Evolutionary conservation across 2,329 filamentous ascomycete genomes (phyloP).

Genomic region (Paraconiothyrium brasiliense): DNA sequence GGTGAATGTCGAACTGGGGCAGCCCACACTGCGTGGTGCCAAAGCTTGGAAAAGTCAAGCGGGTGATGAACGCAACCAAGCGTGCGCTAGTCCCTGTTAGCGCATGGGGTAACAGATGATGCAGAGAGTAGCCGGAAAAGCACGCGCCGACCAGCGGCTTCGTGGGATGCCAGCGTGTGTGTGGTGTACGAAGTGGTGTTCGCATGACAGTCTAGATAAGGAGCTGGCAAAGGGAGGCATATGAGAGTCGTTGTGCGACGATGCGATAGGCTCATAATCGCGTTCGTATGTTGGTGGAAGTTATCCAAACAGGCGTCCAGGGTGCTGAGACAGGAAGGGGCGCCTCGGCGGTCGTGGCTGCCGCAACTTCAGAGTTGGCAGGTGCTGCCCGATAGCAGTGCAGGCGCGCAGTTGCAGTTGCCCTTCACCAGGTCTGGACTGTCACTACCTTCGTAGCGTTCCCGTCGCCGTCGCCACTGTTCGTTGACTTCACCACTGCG

Average conservation of each 20-base stretch:
- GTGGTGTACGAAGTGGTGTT: neutral
- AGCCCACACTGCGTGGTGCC: conserved; percentile 5
- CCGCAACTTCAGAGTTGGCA: conserved; percentile 11
- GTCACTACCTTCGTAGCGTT: neutral
- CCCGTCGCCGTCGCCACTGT: neutral
- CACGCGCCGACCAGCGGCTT: neutral
- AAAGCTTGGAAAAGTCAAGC: conserved; percentile 20
- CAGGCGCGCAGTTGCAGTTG: conserved; percentile 6
- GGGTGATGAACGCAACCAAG: conserved; percentile 12
- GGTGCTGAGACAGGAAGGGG: conserved; percentile 12
- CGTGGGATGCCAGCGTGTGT: neutral
- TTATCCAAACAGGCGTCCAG: conserved; percentile 8
- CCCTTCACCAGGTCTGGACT: neutral
- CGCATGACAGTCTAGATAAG: neutral
- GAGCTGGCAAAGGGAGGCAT: conserved; percentile 1
- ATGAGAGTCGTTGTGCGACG: neutral
- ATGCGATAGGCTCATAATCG: neutral
- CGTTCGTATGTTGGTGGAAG: conserved; percentile 2
- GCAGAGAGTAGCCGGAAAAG: neutral
- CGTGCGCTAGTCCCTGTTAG: conserved; percentile 21
- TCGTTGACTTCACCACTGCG: conserved; percentile 18
- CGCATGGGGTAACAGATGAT: conserved; percentile 25
- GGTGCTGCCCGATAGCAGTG: conserved; percentile 11
- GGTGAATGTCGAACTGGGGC: conserved; percentile 7
- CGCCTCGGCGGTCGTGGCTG: conserved; percentile 10